Conservation (phyloP, 2,329 filamentous ascomycete genomes). For the Zasmidium angulare region DNA sequence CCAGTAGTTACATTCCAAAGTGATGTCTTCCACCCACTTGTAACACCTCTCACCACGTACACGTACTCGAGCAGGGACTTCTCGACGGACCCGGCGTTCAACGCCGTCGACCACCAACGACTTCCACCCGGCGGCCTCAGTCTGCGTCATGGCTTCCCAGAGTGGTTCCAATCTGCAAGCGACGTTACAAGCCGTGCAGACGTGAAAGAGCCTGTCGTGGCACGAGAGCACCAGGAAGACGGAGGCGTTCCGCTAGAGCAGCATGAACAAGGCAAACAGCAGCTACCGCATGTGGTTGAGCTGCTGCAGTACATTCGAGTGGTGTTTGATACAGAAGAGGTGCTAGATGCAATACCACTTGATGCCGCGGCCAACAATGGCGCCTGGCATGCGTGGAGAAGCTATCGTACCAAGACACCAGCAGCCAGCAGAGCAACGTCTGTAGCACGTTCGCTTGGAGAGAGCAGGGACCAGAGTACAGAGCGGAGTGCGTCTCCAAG, state of each 20-base stretch:
- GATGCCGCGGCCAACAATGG: constrained; percentile 84
- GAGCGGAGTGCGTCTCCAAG: constrained; percentile 29
- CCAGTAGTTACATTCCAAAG: constrained; percentile 86
- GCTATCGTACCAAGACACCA: constrained; percentile 57
- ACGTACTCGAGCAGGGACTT: constrained; percentile 81
- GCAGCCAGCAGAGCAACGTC: constrained; percentile 23
- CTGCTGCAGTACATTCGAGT: constrained; percentile 79
- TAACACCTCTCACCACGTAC: constrained; percentile 91
- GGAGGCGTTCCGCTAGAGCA: constrained; percentile 1
- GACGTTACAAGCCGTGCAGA: constrained; percentile 2
- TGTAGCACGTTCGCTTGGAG: constrained; percentile 10
- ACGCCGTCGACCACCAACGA: constrained; percentile 77
- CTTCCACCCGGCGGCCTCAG: constrained; percentile 88
- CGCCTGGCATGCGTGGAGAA: constrained; percentile 91
- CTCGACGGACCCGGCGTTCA: constrained; percentile 69
- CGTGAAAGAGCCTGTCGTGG: constrained; percentile 6
- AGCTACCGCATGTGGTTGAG: constrained; percentile 43
- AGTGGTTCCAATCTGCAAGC: constrained; percentile 64
- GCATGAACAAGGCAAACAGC: constrained; percentile 8
- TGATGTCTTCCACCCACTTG: constrained; percentile 91
- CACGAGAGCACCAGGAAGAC: constrained; percentile 7
- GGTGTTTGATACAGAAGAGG: constrained; percentile 73
- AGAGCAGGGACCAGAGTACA: constrained; percentile 9
- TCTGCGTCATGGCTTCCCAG: constrained; percentile 83
- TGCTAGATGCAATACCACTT: constrained; percentile 76